Evolutionary conservation across 768 basidiomycete species (phyloP).

Genomic region (Botryobasidium botryosum): DNA sequence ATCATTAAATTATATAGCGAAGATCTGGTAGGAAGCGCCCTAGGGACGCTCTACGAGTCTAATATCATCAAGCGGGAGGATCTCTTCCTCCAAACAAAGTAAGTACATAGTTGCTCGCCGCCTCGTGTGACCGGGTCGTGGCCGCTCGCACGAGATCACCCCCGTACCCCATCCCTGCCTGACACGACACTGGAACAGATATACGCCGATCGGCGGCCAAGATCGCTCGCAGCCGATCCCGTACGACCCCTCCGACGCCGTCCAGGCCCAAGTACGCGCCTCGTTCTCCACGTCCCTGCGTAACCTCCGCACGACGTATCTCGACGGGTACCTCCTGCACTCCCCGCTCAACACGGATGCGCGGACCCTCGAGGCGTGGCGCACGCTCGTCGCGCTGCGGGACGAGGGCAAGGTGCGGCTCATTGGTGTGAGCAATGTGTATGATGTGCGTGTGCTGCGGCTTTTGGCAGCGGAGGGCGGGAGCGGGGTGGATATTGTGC

Average conservation of each 20-base stretch:
- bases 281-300: constrained; percentile 48
- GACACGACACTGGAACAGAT: too few relatives aligned
- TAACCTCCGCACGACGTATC: constrained; percentile 52
- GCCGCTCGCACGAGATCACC: neutral
- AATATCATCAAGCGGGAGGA: constrained; percentile 51
- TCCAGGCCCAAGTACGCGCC: constrained; percentile 40
- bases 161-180: too few relatives aligned
- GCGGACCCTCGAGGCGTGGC: constrained; percentile 55
- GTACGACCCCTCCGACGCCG: constrained; percentile 38
- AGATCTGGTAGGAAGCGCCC: constrained; percentile 63
- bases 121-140: neutral
- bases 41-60: constrained; percentile 35
- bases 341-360: constrained; percentile 44
- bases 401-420: constrained; percentile 42
- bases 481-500: constrained; percentile 45
- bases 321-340: constrained; percentile 69
- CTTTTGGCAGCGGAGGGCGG: constrained; percentile 35
- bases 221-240: constrained; percentile 53
- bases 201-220: constrained; percentile 58
- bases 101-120: neutral
- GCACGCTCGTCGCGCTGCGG: constrained; percentile 39
- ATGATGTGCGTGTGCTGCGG: constrained; percentile 40
- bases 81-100: constrained; percentile 73
- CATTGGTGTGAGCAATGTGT: constrained; percentile 67
- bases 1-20: constrained; percentile 31